Evolutionary conservation across 2,329 filamentous ascomycete species (phyloP).

Genomic region (Beauveria pseudobassiana): DNA sequence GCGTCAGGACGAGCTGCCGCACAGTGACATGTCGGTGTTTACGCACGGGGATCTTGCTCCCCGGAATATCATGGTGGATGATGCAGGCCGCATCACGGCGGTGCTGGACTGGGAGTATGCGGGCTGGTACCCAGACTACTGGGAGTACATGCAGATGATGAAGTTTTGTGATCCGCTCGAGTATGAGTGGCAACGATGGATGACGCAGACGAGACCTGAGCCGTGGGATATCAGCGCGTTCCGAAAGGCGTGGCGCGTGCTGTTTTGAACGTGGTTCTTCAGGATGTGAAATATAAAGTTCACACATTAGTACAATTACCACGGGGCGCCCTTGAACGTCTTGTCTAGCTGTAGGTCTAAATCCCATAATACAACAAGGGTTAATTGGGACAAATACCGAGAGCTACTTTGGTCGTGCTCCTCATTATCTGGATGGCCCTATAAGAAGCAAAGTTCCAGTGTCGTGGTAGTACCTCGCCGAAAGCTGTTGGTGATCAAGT

Average conservation of each 20-base stretch:
- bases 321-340: too few relatives aligned
- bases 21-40: constrained; percentile 12
- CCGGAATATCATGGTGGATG: constrained; percentile 16
- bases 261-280: neutral
- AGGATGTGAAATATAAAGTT: neutral
- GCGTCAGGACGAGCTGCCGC: constrained; percentile 1
- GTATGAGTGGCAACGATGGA: constrained; percentile 13
- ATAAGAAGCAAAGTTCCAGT: too few relatives aligned
- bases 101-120: constrained; percentile 16
- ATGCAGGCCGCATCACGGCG: constrained; percentile 12
- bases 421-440: too few relatives aligned
- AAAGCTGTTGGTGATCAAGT: too few relatives aligned
- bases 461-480: too few relatives aligned
- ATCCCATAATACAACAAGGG: too few relatives aligned
- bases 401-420: too few relatives aligned
- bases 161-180: constrained; percentile 10
- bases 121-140: constrained; percentile 12
- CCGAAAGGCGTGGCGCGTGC: constrained; percentile 3
- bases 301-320: too few relatives aligned
- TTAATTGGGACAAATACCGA: too few relatives aligned
- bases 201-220: constrained; percentile 10
- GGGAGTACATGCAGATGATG: constrained; percentile 13
- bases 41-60: constrained; percentile 16
- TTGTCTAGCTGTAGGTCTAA: too few relatives aligned
- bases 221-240: constrained; percentile 13